Percentiles rank a stretch among this genome's conserved stretches.
These are phyloP conservation scores for Verticillium albo-atrum DNA, from an alignment of 2,329 filamentous ascomycete species.

Conservation along the genomic window DNA sequence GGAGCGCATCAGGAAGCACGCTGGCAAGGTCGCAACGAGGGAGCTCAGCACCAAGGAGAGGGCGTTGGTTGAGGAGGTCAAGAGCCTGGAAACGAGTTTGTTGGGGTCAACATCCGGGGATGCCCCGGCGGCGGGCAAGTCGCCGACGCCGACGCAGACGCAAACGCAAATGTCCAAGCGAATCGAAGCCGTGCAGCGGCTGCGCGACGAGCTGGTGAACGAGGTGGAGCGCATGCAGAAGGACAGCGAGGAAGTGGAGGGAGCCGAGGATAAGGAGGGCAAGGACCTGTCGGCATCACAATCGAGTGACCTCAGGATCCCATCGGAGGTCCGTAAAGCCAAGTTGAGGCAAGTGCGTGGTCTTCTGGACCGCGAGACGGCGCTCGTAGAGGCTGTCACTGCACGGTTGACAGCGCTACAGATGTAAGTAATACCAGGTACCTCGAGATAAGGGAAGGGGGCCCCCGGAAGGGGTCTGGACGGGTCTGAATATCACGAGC, in stretches of 20 bases:
- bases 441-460: not conserved
- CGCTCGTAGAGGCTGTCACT: conserved; percentile 63
- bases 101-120: conserved; percentile 18
- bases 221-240: conserved; percentile 43
- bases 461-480: not conserved
- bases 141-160: conserved; percentile 33
- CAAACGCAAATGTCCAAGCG: conserved; percentile 49
- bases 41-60: conserved; percentile 41
- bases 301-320: conserved; percentile 44
- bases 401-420: conserved; percentile 56
- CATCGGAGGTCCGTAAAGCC: conserved; percentile 55
- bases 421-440: conserved; percentile 5
- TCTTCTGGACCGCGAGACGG: conserved; percentile 61
- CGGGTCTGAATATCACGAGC: not conserved
- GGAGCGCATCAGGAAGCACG: conserved; percentile 48
- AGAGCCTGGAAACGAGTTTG: conserved; percentile 51
- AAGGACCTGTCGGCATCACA: conserved; percentile 24
- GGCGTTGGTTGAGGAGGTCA: conserved; percentile 41
- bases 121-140: not conserved
- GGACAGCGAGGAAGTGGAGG: conserved; percentile 14
- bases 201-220: conserved; percentile 48
- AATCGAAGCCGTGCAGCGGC: conserved; percentile 49
- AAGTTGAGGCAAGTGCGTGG: conserved; percentile 61
- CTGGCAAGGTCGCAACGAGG: conserved; percentile 34
- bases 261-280: conserved; percentile 11